Conservation (phyloP, 495 filamentous ascomycete species). For the Lasiosphaeria hispida region DNA sequence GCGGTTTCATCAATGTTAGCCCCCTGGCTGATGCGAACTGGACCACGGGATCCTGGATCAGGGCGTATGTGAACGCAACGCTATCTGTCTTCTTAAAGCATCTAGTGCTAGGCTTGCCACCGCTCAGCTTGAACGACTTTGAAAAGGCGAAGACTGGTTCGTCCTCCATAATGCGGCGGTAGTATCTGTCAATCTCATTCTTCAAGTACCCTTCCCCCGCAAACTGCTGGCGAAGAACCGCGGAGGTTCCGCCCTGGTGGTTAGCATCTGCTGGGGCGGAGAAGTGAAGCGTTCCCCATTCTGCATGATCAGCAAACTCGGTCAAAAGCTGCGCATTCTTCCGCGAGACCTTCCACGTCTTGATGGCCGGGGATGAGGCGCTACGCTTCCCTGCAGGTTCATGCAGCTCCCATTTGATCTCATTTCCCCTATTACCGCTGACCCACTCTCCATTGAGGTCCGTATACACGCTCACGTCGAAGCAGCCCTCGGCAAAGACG, state of each 20-base stretch:
- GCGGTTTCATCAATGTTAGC: constrained; percentile 74
- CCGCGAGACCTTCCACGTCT: constrained; percentile 62
- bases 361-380: constrained; percentile 32
- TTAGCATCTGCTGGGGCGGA: constrained; percentile 62
- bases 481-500: constrained; percentile 66
- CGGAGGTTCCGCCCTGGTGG: constrained; percentile 70
- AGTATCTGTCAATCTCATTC: constrained; percentile 56
- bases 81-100: constrained; percentile 41
- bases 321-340: constrained; percentile 65
- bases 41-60: constrained; percentile 78
- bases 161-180: constrained; percentile 73
- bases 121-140: constrained; percentile 63
- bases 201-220: constrained; percentile 62
- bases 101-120: constrained; percentile 24
- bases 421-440: constrained; percentile 66
- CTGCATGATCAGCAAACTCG: constrained; percentile 72
- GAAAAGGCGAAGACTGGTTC: constrained; percentile 91
- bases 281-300: constrained; percentile 87
- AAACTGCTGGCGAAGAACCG: constrained; percentile 67
- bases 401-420: constrained; percentile 66
- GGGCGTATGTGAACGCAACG: constrained; percentile 77
- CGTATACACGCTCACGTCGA: constrained; percentile 78
- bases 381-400: constrained; percentile 24
- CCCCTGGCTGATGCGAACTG: constrained; percentile 84
- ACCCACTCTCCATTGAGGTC: constrained; percentile 91